Percentiles rank a stretch among this genome's conserved stretches.
Evolutionary conservation across 148 eudicot genomes (phyloP).

Genomic region (Silene latifolia): DNA sequence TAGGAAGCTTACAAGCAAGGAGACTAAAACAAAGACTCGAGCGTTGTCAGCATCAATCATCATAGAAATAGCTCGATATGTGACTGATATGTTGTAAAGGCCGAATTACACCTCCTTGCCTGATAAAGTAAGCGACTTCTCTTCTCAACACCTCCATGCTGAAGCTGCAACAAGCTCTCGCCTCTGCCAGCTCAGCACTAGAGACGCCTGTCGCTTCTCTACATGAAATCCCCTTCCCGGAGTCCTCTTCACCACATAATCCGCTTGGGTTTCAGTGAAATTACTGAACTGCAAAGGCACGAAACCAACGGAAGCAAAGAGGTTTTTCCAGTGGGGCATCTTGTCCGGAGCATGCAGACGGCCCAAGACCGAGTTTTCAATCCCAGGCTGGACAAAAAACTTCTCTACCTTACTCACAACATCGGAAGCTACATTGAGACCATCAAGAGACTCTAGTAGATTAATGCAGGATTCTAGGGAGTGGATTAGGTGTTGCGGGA

Average conservation of each 20-base stretch:
- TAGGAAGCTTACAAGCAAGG: conserved; percentile 29
- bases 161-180: conserved; percentile 83
- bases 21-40: conserved; percentile 4
- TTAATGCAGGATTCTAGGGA: conserved; percentile 65
- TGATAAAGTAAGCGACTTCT: too few species aligned
- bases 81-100: too few species aligned
- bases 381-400: conserved; percentile 69
- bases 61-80: too few species aligned
- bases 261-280: conserved; percentile 83
- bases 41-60: too few species aligned
- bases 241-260: conserved; percentile 77
- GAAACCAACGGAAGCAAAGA: conserved; percentile 65
- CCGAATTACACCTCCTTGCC: too few species aligned
- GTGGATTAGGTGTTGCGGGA: conserved; percentile 72
- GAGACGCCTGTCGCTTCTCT: conserved; percentile 78
- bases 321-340: conserved; percentile 80
- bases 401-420: conserved; percentile 67
- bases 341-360: conserved; percentile 61
- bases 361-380: conserved; percentile 64
- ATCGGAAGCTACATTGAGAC: conserved; percentile 63
- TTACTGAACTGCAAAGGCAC: conserved; percentile 64
- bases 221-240: conserved; percentile 74
- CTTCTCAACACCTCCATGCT: conserved; percentile 65
- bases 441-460: conserved; percentile 82
- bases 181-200: conserved; percentile 81